These are phyloP conservation scores for Coemansia sp. DNA, from an alignment of 192 early-diverging fungal species.

Conservation along the genomic window DNA sequence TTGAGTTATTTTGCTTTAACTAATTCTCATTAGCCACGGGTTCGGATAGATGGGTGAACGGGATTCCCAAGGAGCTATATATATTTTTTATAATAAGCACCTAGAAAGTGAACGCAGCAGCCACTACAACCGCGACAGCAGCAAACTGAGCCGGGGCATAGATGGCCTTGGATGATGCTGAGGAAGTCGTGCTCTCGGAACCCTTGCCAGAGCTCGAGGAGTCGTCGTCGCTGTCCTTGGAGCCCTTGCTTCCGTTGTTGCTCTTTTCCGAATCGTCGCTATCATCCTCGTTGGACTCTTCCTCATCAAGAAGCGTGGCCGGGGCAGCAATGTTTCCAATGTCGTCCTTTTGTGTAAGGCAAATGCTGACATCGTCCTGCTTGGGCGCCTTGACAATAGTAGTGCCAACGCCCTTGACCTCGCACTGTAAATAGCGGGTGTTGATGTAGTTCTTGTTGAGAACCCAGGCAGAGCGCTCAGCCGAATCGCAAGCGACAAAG, in stretches of 20 bases:
- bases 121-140: too few species aligned
- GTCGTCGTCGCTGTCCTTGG: background rate
- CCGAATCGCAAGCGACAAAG: slow-evolving; percentile 35
- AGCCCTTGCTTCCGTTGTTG: too few species aligned
- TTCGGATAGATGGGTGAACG: too few species aligned
- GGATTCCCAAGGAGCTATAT: too few species aligned
- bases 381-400: slow-evolving; percentile 28
- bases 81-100: too few species aligned
- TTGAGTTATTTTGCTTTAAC: too few species aligned
- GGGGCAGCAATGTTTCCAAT: slow-evolving; percentile 18
- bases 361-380: slow-evolving; percentile 15
- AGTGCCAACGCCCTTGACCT: slow-evolving; percentile 27
- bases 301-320: slow-evolving; percentile 3
- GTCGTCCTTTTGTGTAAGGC: slow-evolving; percentile 37
- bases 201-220: background rate
- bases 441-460: slow-evolving; percentile 48
- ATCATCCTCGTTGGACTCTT: background rate
- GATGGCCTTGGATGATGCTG: background rate
- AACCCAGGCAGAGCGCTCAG: slow-evolving; percentile 35
- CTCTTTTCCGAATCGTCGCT: slow-evolving; percentile 1
- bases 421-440: slow-evolving; percentile 29
- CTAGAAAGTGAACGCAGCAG: too few species aligned
- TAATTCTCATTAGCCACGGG: too few species aligned
- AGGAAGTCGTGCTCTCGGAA: background rate
- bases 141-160: background rate